A percentile compares a stretch with the other conserved stretches of the same genome.
phyloP scores from a whole-genome alignment of 176 grass and related monocot genomes.

The Juncus effusus region DNA sequence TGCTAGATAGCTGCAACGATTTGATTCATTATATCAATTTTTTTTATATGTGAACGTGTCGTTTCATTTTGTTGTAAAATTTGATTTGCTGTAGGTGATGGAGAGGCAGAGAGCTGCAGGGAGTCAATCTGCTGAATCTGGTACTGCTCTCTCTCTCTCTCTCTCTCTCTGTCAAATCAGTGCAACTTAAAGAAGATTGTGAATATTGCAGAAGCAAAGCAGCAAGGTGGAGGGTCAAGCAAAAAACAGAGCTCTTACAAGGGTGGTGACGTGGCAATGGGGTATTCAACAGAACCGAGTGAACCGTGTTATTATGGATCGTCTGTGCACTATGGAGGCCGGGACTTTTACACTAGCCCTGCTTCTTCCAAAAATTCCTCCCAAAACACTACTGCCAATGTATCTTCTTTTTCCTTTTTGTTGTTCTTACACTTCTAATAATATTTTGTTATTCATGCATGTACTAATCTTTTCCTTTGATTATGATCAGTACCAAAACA shows the following conservation, averaged over 20 bases:
- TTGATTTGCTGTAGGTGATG: conserved; percentile 2
- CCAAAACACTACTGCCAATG: conserved; percentile 8
- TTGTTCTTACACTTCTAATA: too few species aligned
- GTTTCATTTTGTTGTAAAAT: background rate
- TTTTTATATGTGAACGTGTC: background rate
- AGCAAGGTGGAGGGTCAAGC: background rate
- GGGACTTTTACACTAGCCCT: conserved; percentile 5
- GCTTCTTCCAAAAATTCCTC: background rate
- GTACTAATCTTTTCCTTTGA: background rate
- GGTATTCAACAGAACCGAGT: too few species aligned
- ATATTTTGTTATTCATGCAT: background rate
- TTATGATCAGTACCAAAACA: conserved; percentile 4
- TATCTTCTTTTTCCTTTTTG: conserved; percentile 1
- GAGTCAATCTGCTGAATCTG: background rate
- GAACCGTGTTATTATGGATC: background rate
- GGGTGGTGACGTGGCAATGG: conserved; percentile 8
- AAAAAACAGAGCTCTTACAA: conserved; percentile 23
- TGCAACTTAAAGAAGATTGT: conserved; percentile 15
- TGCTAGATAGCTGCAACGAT: background rate
- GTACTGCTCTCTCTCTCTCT: background rate
- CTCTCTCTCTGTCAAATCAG: background rate
- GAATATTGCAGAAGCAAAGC: conserved; percentile 26
- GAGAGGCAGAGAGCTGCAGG: conserved; percentile 14
- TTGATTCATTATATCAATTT: background rate
- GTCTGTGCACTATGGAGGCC: background rate